A percentile compares a stretch with the other conserved stretches of the same genome.
These are phyloP conservation scores for Cynara cardunculus DNA, from an alignment of 129 eudicot species.

Conservation along the genomic window DNA sequence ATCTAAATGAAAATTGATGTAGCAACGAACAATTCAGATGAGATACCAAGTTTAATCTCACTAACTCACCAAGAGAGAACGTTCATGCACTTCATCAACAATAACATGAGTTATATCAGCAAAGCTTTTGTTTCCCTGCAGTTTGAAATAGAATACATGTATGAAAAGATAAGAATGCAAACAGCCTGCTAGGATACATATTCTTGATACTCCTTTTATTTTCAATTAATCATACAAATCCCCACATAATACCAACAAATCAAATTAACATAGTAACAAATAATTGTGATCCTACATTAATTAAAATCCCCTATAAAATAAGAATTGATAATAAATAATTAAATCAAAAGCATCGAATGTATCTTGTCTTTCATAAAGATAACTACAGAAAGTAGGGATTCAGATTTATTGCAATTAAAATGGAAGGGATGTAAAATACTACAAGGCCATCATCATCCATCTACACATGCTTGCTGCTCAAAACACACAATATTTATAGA, in stretches of 20 bases:
- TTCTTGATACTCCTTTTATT: slow-evolving; percentile 4
- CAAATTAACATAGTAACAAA: neutral
- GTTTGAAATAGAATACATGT: slow-evolving; percentile 1
- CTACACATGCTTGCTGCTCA: neutral
- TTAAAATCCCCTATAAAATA: neutral
- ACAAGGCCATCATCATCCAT: neutral
- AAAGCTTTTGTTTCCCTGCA: slow-evolving; percentile 89
- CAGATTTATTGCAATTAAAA: neutral
- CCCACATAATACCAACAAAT: slow-evolving; percentile 1
- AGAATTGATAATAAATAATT: neutral
- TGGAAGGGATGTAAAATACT: neutral
- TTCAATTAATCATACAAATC: slow-evolving; percentile 4
- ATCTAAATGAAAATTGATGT: slow-evolving; percentile 2
- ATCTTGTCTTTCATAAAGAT: neutral
- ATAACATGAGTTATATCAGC: slow-evolving; percentile 87
- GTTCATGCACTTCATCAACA: slow-evolving; percentile 98
- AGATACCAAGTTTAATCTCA: slow-evolving; percentile 4
- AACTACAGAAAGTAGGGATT: neutral
- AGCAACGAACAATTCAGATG: slow-evolving; percentile 3
- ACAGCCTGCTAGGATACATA: slow-evolving; percentile 9
- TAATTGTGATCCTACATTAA: neutral
- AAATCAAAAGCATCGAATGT: neutral
- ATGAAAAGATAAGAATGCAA: neutral
- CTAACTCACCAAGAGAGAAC: slow-evolving; percentile 90
- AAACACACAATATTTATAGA: neutral